Conservation (phyloP, 1,284 basidiomycete genomes). For the Microbotryomycetes sp. region DNA sequence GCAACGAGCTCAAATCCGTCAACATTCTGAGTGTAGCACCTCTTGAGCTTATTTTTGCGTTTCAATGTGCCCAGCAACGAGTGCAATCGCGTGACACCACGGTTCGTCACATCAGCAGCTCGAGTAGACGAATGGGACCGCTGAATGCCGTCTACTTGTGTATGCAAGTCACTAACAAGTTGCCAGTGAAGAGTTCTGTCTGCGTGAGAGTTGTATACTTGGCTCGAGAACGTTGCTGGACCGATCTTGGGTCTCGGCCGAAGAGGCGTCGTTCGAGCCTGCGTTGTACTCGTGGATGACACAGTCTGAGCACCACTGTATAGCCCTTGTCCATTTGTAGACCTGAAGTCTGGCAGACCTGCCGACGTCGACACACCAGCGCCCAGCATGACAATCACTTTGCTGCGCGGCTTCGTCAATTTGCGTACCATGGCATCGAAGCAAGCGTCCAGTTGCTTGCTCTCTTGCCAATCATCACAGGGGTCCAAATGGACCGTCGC, state of each 20-base stretch:
- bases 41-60: slow-evolving; percentile 4
- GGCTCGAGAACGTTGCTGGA: slow-evolving; percentile 81
- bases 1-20: slow-evolving; percentile 18
- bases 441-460: no score
- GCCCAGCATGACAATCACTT: slow-evolving; percentile 78
- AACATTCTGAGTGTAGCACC: slow-evolving; percentile 29
- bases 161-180: slow-evolving; percentile 84
- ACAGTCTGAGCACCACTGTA: not conserved
- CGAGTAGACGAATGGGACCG: slow-evolving; percentile 80
- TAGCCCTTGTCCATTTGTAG: slow-evolving; percentile 45
- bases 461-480: no score
- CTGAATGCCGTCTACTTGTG: slow-evolving; percentile 73
- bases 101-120: slow-evolving; percentile 70
- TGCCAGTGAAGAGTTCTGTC: slow-evolving; percentile 87
- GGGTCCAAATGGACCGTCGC: not conserved
- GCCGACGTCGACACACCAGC: slow-evolving; percentile 89
- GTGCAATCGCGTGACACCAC: slow-evolving; percentile 48
- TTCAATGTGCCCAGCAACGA: slow-evolving; percentile 16
- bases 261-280: not conserved
- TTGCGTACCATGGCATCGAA: no score
- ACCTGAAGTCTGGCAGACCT: slow-evolving; percentile 88
- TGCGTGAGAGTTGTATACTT: slow-evolving; percentile 72
- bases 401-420: slow-evolving; percentile 38
- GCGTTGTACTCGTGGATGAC: slow-evolving; percentile 59
- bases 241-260: slow-evolving; percentile 44